These are phyloP conservation scores for Skeletonema costatum DNA, from an alignment of 108 stramenopile species.

Conservation along the genomic window DNA sequence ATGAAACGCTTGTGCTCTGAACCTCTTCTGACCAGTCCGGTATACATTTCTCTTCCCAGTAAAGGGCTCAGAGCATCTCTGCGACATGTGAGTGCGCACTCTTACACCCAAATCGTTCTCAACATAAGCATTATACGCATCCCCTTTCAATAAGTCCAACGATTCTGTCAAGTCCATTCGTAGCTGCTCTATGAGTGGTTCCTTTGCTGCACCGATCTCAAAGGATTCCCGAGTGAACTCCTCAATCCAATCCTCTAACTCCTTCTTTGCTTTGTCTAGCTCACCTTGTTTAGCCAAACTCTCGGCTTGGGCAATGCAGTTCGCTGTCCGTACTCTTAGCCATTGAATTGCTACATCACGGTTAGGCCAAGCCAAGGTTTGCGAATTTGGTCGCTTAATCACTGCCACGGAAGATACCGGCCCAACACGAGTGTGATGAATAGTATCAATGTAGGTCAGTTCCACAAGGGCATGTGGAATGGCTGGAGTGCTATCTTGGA, in stretches of 20 bases:
- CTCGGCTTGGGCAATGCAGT: constrained; percentile 22
- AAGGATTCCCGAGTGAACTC: constrained; percentile 29
- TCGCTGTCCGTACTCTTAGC: constrained; percentile 41
- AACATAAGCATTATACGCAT: constrained; percentile 26
- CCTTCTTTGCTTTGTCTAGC: constrained; percentile 25
- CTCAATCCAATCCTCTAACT: constrained; percentile 26
- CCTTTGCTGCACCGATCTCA: constrained; percentile 27
- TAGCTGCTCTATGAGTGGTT: constrained; percentile 24
- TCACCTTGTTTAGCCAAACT: constrained; percentile 25
- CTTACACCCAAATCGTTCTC: constrained; percentile 38
- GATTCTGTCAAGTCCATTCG: constrained; percentile 19
- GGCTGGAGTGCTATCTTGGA: constrained; percentile 2
- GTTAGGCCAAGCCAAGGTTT: constrained; percentile 31
- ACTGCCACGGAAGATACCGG: constrained; percentile 17
- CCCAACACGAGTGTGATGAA: constrained; percentile 31
- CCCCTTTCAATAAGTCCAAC: constrained; percentile 26
- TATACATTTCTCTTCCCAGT: background rate
- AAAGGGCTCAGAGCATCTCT: background rate
- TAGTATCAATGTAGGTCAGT: constrained; percentile 35
- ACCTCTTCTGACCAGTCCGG: background rate
- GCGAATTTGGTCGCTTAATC: constrained; percentile 34
- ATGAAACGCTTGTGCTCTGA: background rate
- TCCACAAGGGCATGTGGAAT: constrained; percentile 28
- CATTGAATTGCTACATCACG: constrained; percentile 41
- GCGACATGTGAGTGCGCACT: constrained; percentile 19